Evolutionary conservation across 2,329 filamentous ascomycete genomes (phyloP).

Genomic region (Scolecobasidium constrictum): DNA sequence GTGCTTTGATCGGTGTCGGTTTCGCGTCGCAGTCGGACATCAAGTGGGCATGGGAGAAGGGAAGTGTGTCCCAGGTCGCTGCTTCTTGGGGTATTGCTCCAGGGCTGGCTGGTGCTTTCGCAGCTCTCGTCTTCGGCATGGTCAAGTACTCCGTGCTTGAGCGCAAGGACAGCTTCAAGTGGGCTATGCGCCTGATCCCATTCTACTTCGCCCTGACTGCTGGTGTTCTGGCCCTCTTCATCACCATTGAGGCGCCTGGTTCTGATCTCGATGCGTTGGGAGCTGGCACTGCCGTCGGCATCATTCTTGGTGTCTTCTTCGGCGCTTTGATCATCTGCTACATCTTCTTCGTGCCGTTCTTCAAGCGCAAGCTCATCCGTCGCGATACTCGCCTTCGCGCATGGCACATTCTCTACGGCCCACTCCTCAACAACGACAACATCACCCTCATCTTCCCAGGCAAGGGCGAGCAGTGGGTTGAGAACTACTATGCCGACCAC

Average conservation of each 20-base stretch:
- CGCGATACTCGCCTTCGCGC: constrained; percentile 50
- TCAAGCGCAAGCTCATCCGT: constrained; percentile 46
- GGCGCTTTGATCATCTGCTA: constrained; percentile 13
- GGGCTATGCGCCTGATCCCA: constrained; percentile 62
- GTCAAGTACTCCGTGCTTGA: constrained; percentile 58
- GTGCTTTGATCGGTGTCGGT: constrained; percentile 32
- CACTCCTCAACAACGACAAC: constrained; percentile 35
- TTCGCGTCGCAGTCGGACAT: constrained; percentile 40
- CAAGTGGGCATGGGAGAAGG: constrained; percentile 46
- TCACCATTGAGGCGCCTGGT: constrained; percentile 29
- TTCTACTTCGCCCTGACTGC: constrained; percentile 64
- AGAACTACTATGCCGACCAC: constrained; percentile 28
- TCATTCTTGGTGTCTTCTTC: constrained; percentile 17
- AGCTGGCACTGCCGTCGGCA: constrained; percentile 18
- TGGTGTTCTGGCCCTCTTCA: constrained; percentile 59
- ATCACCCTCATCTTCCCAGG: constrained; percentile 30
- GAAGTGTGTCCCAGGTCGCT: constrained; percentile 50
- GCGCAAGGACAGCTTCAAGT: constrained; percentile 58
- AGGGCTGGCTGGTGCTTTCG: constrained; percentile 43
- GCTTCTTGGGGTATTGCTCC: constrained; percentile 52
- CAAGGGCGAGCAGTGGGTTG: constrained; percentile 25
- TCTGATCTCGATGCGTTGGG: constrained; percentile 16
- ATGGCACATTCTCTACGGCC: constrained; percentile 44
- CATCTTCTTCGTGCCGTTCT: constrained; percentile 47
- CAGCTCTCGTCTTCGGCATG: constrained; percentile 57